Conservation (phyloP, 495 filamentous ascomycete species). For the Melanomma pulvis-pyrius region DNA sequence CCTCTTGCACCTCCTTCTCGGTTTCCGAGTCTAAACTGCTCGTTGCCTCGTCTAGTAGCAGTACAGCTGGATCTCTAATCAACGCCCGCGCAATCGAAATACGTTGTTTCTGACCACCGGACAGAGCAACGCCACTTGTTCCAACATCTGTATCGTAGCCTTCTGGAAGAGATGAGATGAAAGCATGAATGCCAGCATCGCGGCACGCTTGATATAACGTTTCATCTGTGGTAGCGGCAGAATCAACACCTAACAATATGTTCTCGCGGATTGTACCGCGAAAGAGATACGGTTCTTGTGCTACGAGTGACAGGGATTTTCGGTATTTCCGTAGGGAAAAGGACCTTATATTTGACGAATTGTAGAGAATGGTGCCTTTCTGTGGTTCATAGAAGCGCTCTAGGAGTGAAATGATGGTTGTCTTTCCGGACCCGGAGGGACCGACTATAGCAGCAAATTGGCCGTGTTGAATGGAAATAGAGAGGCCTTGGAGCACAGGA, state of each 20-base stretch:
- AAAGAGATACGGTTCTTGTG: constrained; percentile 83
- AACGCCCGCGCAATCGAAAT: constrained; percentile 77
- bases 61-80: constrained; percentile 67
- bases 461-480: constrained; percentile 28
- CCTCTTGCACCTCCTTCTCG: constrained; percentile 81
- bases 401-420: constrained; percentile 32
- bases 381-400: constrained; percentile 38
- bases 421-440: constrained; percentile 35
- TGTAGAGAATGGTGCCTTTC: constrained; percentile 22
- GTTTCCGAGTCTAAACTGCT: constrained; percentile 79
- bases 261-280: constrained; percentile 83
- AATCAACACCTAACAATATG: constrained; percentile 65
- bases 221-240: not conserved
- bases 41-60: constrained; percentile 83
- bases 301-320: constrained; percentile 72
- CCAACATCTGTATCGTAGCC: constrained; percentile 77
- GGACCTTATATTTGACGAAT: constrained; percentile 59
- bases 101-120: constrained; percentile 83
- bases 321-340: constrained; percentile 81
- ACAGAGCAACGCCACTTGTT: constrained; percentile 74
- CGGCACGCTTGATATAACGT: constrained; percentile 26
- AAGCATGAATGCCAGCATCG: constrained; percentile 42
- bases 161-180: constrained; percentile 54
- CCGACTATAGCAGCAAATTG: constrained; percentile 38
- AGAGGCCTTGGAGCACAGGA: constrained; percentile 26